Base-by-base conservation (phyloP, 768 basidiomycete species). In the Asterophora lycoperdoides region DNA sequence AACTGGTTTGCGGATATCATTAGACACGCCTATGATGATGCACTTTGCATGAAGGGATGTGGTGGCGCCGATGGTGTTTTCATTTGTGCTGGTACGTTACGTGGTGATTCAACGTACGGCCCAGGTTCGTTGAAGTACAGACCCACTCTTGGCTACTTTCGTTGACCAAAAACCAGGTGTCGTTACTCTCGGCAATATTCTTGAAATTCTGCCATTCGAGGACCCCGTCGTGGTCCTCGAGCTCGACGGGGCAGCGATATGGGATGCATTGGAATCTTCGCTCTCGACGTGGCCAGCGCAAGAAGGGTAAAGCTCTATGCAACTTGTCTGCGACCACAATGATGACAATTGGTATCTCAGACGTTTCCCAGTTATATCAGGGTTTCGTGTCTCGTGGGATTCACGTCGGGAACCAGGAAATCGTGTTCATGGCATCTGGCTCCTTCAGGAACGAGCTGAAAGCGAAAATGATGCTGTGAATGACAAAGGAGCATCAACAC, bases 1-100 rank as follows among this genome's bases (percentile, higher is more conserved):
- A 88, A 95, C 59, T 92, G 89, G 86, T 81, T 93, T 53, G 84
- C 90, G 1, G 93, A 95, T 63, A 79, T 93, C 30, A 63, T 91
- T 35, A 70, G 86, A 54, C 87, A 93, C 64, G 80, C 88, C 0
- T 96, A 91, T 55, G 88, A 91, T 48, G 86, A 86, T 47, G 74
- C 77, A 0, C 68, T 84, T 20, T 76, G 74, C 41, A 65, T 81
- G 57, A 74, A 79, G 56, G 80, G 72, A 17, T 72, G 71, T 44
- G 79, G 75, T 9, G 89, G 81, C 1, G 80, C 89, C 1, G 89
- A 94, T 60, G 89, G 82, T 0, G 89, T 89, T 8, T 73, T 95
- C 45, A 79, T 93, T 20, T 86, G 82, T 56, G 86, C 85, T 18
- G 93, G 93, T 7, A 91, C 89, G 1, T 68, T 93, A 37, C 80